phyloP scores from a whole-genome alignment of 2,329 filamentous ascomycete genomes.

The Pseudogymnoascus pannorum region DNA sequence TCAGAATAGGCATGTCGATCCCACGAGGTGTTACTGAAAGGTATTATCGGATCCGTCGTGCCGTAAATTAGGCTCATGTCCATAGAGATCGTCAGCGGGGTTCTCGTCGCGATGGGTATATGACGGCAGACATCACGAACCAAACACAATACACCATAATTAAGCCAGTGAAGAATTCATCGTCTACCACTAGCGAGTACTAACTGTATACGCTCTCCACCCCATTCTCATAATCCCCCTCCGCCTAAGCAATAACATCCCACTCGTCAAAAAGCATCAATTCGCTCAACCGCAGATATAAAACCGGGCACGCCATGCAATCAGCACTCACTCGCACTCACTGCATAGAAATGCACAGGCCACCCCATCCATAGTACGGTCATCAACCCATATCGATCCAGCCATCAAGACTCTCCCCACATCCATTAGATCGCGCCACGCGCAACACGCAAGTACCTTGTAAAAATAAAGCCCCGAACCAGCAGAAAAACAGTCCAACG shows the following conservation, averaged over 20 bases:
- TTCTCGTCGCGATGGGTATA: neutral
- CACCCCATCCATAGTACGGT: neutral
- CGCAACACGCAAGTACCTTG: neutral
- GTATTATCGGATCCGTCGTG: neutral
- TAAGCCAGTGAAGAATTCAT: neutral
- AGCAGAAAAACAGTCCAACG: slow-evolving; percentile 4
- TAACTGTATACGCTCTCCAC: slow-evolving; percentile 2
- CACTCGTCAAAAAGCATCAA: neutral
- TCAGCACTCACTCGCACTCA: slow-evolving; percentile 4
- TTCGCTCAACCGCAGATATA: slow-evolving; percentile 2
- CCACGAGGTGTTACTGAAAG: neutral
- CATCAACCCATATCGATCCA: neutral
- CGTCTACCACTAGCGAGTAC: neutral
- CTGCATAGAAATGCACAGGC: neutral
- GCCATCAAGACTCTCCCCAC: neutral
- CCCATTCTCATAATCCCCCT: neutral
- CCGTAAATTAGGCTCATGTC: neutral
- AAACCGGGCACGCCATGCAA: slow-evolving; percentile 1
- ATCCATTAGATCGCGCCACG: neutral
- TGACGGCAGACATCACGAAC: neutral
- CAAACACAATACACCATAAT: neutral
- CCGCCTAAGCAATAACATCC: neutral
- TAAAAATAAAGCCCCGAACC: slow-evolving; percentile 5
- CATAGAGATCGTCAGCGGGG: neutral
- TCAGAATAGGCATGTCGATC: neutral